Evolutionary conservation across 257 asterid genomes (phyloP).

Genomic region (Leonotis leonurus): DNA sequence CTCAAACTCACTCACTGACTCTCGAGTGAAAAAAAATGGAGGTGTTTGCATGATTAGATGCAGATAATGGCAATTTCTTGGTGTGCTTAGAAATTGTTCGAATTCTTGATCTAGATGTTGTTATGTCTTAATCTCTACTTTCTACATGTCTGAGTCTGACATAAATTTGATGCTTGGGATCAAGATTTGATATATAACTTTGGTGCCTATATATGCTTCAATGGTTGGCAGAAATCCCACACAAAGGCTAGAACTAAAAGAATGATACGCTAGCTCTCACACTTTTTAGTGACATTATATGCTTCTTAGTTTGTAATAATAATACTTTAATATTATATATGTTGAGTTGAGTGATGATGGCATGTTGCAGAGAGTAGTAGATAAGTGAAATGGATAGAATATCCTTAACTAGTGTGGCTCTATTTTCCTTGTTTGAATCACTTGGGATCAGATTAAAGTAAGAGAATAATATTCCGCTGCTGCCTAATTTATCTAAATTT

Average conservation of each 20-base stretch:
- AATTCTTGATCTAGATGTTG: constrained; percentile 13
- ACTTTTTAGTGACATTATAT: constrained; percentile 18
- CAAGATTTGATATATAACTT: constrained; percentile 1
- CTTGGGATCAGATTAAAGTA: constrained; percentile 11
- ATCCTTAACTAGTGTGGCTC: constrained; percentile 13
- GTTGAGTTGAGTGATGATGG: background rate
- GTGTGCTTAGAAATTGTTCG: background rate
- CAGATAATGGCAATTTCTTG: background rate
- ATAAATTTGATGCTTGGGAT: constrained; percentile 10
- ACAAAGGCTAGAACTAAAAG: background rate
- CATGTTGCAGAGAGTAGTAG: background rate
- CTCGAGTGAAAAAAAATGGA: background rate
- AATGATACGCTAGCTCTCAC: background rate
- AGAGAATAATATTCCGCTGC: constrained; percentile 4
- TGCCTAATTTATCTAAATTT: constrained; percentile 21
- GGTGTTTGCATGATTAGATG: background rate
- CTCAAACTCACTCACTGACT: background rate
- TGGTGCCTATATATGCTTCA: background rate
- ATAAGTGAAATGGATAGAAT: constrained; percentile 14
- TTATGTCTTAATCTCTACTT: background rate
- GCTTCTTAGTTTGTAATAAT: background rate
- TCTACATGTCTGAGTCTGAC: background rate
- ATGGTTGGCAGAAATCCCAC: constrained; percentile 25
- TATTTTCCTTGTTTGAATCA: constrained; percentile 18
- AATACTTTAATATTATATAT: background rate